Conservation (phyloP, 2,329 filamentous ascomycete species). For the Calycina marina region DNA sequence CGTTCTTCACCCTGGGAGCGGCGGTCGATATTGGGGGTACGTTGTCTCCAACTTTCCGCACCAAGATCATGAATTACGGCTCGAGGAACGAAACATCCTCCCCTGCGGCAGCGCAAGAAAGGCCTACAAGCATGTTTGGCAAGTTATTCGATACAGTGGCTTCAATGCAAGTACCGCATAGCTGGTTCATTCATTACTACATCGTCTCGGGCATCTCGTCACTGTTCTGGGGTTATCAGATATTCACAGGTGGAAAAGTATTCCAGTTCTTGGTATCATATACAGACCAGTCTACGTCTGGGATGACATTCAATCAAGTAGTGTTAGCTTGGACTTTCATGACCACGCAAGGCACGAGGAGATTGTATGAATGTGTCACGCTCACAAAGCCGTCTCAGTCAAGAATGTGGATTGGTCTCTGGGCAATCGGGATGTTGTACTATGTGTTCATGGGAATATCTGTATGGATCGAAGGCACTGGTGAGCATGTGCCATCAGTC, state of each 20-base stretch:
- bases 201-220: slow-evolving; percentile 54
- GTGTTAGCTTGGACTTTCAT: slow-evolving; percentile 57
- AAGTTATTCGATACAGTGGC: slow-evolving; percentile 11
- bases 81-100: slow-evolving; percentile 11
- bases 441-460: slow-evolving; percentile 62
- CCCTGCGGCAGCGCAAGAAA: background rate
- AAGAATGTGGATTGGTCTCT: slow-evolving; percentile 77
- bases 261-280: slow-evolving; percentile 34
- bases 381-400: slow-evolving; percentile 51
- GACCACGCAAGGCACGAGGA: slow-evolving; percentile 57
- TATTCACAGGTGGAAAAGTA: slow-evolving; percentile 36
- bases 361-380: slow-evolving; percentile 59
- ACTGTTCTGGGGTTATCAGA: slow-evolving; percentile 58
- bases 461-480: slow-evolving; percentile 71
- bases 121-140: slow-evolving; percentile 1
- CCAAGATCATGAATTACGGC: slow-evolving; percentile 21
- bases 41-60: slow-evolving; percentile 17
- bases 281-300: slow-evolving; percentile 9
- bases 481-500: slow-evolving; percentile 42
- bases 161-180: slow-evolving; percentile 53
- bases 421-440: slow-evolving; percentile 62
- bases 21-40: slow-evolving; percentile 15
- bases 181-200: slow-evolving; percentile 87
- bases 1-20: slow-evolving; percentile 18
- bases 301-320: slow-evolving; percentile 49